Evolutionary conservation across 2,329 filamentous ascomycete species (phyloP), one percentile per base, ranked within the genome.

Genomic region (Chaetomium strumarium): DNA sequence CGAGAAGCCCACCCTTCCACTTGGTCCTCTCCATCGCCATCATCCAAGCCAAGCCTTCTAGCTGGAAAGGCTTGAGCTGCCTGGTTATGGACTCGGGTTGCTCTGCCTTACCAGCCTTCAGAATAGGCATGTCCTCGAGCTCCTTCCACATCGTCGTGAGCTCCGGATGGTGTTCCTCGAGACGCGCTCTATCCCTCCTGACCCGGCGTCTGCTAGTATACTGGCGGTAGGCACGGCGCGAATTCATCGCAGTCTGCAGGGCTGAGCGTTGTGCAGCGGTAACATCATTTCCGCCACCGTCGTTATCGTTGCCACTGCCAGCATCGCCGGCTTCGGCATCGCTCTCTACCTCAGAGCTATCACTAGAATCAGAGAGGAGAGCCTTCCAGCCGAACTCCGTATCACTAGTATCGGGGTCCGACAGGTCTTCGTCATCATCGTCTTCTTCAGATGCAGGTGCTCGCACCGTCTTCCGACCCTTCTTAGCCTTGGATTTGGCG

Each of bases 41-140:
- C 90, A 99, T 95, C 93, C 93, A 99, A 46, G 90, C 85, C 37
- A 99, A 75, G 5, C 93, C 93, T 69, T 96, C 87, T 5, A 96
- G 83, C 65, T 99, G 93, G 67, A 97, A 99, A 0, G 86, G 85
- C 68, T 99, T 96, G 57, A 99, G 76, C 51, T 84, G 85, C 37
- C 92, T 86, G 47, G 80, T 88, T 58, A 99, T 96, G 3, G 79
- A 83, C 8, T 71, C 66, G 4, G 93, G 93, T 64, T 95, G 90
- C 53, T 79, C 72, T 33, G 86, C 86, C 58, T 75, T 76, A 20
- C 70, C 74, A 20, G 76, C 72, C 29, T 81, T 78, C 56, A 96
- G 80, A 16, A 84, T 72, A 0, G 87, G 80, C 60, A 85, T 78
- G 1, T 81, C 76, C 66, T 85, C 75, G 2, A 97, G 73, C 20